Percentiles rank a stretch among this genome's conserved stretches.
phyloP scores from a whole-genome alignment of 1,284 basidiomycete species.

The Puccinia coronata region DNA sequence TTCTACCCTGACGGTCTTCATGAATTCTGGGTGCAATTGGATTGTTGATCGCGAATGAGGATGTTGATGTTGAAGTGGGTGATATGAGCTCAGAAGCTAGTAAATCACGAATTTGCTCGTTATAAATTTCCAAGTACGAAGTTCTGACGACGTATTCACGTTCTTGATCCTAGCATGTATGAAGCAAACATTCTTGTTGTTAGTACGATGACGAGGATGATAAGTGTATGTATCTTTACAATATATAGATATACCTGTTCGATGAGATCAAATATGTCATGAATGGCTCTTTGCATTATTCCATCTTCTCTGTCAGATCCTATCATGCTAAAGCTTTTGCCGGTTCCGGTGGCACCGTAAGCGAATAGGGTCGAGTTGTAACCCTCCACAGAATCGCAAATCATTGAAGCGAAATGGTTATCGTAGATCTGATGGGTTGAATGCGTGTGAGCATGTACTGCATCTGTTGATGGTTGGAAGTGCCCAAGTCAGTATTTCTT shows the following conservation, averaged over 20 bases:
- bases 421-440: constrained; percentile 36
- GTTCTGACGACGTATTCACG: constrained; percentile 63
- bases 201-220: not conserved
- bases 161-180: constrained; percentile 55
- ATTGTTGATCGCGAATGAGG: not conserved
- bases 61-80: too few relatives aligned
- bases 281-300: constrained; percentile 89
- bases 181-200: constrained; percentile 33
- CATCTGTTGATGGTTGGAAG: not conserved
- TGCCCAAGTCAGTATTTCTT: not conserved
- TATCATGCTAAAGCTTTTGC: constrained; percentile 87
- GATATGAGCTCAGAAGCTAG: constrained; percentile 50
- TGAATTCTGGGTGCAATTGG: constrained; percentile 39
- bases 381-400: constrained; percentile 84
- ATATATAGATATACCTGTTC: constrained; percentile 58
- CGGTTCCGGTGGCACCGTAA: constrained; percentile 75
- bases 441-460: constrained; percentile 13
- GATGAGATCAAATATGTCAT: constrained; percentile 64
- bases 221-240: constrained; percentile 14
- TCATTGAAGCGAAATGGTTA: constrained; percentile 60
- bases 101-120: constrained; percentile 65
- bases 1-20: constrained; percentile 45
- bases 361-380: constrained; percentile 94
- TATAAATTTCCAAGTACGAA: constrained; percentile 67
- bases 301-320: constrained; percentile 82